Evolutionary conservation across 345 rosid species (phyloP), one percentile per base, ranked within the genome.

Genomic region (Erodium maritimum): DNA sequence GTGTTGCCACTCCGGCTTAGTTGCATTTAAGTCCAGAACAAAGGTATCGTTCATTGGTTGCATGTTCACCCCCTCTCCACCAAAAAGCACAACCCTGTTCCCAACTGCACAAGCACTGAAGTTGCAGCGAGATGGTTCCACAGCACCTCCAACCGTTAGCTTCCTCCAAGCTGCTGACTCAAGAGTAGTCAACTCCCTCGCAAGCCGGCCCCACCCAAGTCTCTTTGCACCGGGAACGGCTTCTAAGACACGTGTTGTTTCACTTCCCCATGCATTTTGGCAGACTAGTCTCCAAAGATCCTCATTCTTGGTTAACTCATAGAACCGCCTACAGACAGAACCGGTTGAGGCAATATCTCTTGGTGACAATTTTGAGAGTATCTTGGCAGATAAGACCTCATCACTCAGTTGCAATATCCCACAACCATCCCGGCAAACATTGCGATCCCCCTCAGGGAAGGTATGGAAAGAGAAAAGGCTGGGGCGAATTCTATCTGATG

Each of bases 21-120:
- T 82, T 9, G 95, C 77, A 68, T 81, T 80, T 46, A 89, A 71
- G 74, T 89, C 95, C 77, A 89, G 57, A 18, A 89, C 89, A 75
- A 89, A 89, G 10, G 95, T 89, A 67, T 89, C 96, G 46, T 89
- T 84, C 96, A 89, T 89, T 4, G 96, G 96, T 65, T 89, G 88
- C 96, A 89, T 89, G 69, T 89, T 81, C 54, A 86, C 96, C 53
- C 95, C 91, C 71, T 89, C 96, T 10, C 96, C 96, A 54, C 96
- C 91, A 57, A 86, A 89, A 33, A 89, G 90, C 29, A 89, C 88
- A 5, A 89, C 90, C 21, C 90, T 75, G 58, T 89, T 89, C 46
- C 95, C 95, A 23, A 90, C 95, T 2, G 95, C 97, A 75, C 97
- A 90, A 0, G 93, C 88, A 67, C 93, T 85, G 68, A 86, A 89